Evolutionary conservation across 73 alveolate genomes (phyloP).

Genomic region (Symbiodinium pilosum): DNA sequence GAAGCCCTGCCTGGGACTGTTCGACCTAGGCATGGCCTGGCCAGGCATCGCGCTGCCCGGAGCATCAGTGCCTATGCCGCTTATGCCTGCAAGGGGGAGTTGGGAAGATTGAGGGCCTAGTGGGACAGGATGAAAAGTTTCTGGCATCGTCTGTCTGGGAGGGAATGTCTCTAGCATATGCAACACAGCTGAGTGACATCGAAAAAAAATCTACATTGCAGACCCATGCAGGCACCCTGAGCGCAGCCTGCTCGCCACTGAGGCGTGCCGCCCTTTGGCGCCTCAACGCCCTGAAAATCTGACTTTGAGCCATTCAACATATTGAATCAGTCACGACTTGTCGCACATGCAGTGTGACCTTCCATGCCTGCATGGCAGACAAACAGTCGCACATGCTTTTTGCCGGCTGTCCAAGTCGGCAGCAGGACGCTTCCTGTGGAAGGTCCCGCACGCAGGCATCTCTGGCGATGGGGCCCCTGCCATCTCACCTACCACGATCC

Average conservation of each 20-base stretch:
- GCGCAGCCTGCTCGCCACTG: neutral
- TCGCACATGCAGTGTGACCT: neutral
- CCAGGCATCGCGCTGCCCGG: constrained; percentile 25
- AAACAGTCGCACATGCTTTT: neutral
- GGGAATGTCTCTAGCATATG: too few relatives aligned
- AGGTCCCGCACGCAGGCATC: neutral
- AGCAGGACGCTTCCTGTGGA: constrained; percentile 4
- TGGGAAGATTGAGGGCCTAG: neutral
- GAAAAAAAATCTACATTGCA: too few relatives aligned
- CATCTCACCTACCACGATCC: neutral
- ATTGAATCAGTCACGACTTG: neutral
- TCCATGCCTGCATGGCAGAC: too few relatives aligned
- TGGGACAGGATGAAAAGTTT: neutral
- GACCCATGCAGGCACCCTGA: too few relatives aligned
- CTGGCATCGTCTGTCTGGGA: too few relatives aligned
- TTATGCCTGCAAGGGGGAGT: neutral
- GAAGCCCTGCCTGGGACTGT: neutral
- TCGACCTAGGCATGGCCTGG: constrained; percentile 9
- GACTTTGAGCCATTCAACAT: neutral
- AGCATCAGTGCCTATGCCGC: too few relatives aligned
- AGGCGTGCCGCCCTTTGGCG: neutral
- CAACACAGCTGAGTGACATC: too few relatives aligned
- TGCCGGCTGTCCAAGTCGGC: constrained; percentile 13
- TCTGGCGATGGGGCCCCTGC: neutral
- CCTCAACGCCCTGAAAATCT: neutral